Base-by-base conservation (phyloP, 768 basidiomycete genomes). In the Phlegmacium glaucopus region DNA sequence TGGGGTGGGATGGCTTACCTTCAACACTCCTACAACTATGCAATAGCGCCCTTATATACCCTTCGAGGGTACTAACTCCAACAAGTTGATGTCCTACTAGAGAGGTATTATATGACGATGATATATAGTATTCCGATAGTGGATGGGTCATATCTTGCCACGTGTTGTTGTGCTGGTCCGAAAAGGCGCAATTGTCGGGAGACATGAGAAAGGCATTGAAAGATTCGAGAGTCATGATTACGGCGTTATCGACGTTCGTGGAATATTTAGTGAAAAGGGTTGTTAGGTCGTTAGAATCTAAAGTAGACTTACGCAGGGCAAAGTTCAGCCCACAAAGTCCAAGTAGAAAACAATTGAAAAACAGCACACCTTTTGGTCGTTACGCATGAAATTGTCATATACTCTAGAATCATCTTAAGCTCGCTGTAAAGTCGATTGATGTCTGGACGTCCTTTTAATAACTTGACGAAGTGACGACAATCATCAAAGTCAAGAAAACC, bases 91-190 rank as follows among this genome's bases (percentile, higher is more conserved):
- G 66, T 80, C 94, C 90, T 9, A 88, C 79, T 12, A 93, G 80
- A 59, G 92, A 93, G 1, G 92, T 94, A 60, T 99, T 97, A 63
- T 99, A 94, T 8, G 90, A 93, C 13, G 90, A 90, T 4, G 90
- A 92, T 58, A 96, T 82, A 59, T 76, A 94, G 42, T 98, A 98
- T 47, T 97, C 90, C 1, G 83, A 76, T 9, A 99, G 69, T 2
- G 95, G 93, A 1, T 79, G 75, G 1, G 88, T 86, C 96, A 98
- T 97, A 59, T 95, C 87, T 39, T 93, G 90, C 59, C 72, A 74
- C 10, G 82, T 68, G 22, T 66, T 68, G 25, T 53, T 58, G 43
- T 72, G 59, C 42, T 69, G 73, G 65, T 62, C 82, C 63, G 59
- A 63, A 54, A 76, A 75, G 0, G 70, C 70, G 3, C 82, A 72